Evolutionary conservation across 148 eudicot species (phyloP).

Genomic region (Nepenthes gracilis): DNA sequence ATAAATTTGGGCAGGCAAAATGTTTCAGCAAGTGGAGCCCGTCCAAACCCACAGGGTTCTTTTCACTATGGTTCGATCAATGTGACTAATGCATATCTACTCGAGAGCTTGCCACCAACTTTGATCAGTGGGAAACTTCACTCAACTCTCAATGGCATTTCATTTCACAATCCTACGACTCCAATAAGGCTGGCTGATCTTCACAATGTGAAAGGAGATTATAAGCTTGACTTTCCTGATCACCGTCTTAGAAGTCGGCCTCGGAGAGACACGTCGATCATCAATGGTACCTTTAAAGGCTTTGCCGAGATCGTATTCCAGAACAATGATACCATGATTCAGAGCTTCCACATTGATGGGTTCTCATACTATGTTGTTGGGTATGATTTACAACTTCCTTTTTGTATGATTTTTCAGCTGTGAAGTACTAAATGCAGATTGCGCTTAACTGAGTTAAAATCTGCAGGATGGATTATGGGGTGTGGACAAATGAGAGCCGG

Average conservation of each 20-base stretch:
- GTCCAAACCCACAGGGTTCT: conserved; percentile 98
- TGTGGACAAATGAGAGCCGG: conserved; percentile 68
- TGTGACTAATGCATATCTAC: conserved; percentile 51
- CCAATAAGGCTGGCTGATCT: conserved; percentile 80
- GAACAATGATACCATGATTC: conserved; percentile 83
- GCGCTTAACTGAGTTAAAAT: neutral
- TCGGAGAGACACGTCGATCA: conserved; percentile 46
- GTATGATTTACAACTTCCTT: conserved; percentile 21
- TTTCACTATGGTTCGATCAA: conserved; percentile 75
- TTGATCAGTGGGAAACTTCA: conserved; percentile 47
- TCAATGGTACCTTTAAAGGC: conserved; percentile 73
- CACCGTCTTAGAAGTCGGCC: conserved; percentile 42
- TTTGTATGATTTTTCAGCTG: neutral
- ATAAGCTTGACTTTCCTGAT: conserved; percentile 71
- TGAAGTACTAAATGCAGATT: neutral
- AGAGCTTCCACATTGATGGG: conserved; percentile 85
- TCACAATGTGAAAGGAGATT: conserved; percentile 48
- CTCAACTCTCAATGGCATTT: conserved; percentile 77
- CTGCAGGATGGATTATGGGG: conserved; percentile 82
- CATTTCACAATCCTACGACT: conserved; percentile 68
- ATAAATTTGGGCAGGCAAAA: conserved; percentile 44
- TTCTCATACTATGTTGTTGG: conserved; percentile 86
- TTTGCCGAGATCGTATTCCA: conserved; percentile 73
- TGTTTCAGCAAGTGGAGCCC: conserved; percentile 86
- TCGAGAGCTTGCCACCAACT: conserved; percentile 59